Percentiles rank a stretch among this genome's conserved stretches.
Conservation (phyloP, 345 rosid species). For the Citrus inodora region DNA sequence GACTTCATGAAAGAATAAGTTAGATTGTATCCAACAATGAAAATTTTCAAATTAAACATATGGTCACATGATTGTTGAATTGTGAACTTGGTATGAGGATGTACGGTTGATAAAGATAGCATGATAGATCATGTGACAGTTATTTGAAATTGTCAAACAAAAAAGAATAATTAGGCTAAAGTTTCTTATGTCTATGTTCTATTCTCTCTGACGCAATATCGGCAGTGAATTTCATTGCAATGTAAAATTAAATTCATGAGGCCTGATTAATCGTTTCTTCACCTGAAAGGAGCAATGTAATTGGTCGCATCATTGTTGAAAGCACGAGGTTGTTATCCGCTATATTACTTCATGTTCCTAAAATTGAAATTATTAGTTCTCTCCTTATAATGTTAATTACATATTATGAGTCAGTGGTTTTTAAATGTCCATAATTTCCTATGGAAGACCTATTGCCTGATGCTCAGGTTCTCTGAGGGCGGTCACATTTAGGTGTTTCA, state of each 20-base stretch:
- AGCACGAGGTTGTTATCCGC: not conserved
- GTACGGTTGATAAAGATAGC: not conserved
- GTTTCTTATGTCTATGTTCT: not conserved
- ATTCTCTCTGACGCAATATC: not conserved
- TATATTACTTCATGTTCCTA: too few species aligned
- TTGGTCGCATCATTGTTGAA: not conserved
- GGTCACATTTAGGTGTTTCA: not conserved
- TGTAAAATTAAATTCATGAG: not conserved
- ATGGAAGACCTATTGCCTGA: not conserved
- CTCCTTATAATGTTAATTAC: not conserved
- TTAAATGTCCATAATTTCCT: not conserved
- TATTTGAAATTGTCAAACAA: not conserved
- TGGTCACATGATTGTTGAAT: not conserved
- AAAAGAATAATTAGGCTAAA: not conserved
- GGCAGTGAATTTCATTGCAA: not conserved
- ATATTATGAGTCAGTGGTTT: not conserved
- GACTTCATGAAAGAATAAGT: not conserved
- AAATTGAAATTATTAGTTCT: not conserved
- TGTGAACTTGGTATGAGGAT: not conserved
- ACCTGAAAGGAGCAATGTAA: not conserved
- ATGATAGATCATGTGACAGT: not conserved
- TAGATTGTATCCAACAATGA: not conserved
- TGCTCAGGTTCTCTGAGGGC: not conserved
- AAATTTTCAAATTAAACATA: not conserved
- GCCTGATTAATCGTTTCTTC: not conserved